These are phyloP conservation scores for Quercus alba DNA, from an alignment of 306 rosid species.

Conservation along the genomic window DNA sequence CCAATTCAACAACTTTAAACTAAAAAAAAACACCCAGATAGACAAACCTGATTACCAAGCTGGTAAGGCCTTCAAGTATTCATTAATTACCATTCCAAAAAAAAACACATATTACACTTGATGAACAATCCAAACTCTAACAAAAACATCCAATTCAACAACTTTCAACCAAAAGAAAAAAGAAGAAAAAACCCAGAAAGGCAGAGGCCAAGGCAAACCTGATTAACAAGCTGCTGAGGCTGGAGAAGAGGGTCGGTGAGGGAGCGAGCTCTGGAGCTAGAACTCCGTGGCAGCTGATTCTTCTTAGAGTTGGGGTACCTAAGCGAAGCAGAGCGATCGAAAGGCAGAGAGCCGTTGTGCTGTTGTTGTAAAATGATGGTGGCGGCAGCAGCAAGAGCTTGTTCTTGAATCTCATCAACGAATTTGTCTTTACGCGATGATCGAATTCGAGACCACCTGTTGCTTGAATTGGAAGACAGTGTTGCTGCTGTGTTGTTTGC, in stretches of 20 bases:
- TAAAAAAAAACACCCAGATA: neutral
- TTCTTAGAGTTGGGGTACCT: slow-evolving; percentile 74
- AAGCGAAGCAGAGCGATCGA: slow-evolving; percentile 81
- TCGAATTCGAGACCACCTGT: slow-evolving; percentile 53
- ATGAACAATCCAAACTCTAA: neutral
- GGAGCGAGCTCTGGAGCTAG: slow-evolving; percentile 84
- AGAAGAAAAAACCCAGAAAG: neutral
- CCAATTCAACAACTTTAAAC: neutral
- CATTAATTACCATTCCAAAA: too few relatives aligned
- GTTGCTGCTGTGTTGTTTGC: slow-evolving; percentile 24
- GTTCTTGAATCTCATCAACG: slow-evolving; percentile 65
- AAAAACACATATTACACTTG: neutral
- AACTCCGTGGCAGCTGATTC: slow-evolving; percentile 69
- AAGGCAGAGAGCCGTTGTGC: slow-evolving; percentile 41
- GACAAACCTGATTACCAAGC: slow-evolving; percentile 63
- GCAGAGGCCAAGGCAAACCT: slow-evolving; percentile 35
- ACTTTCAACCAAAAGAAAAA: neutral
- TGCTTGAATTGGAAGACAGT: slow-evolving; percentile 28
- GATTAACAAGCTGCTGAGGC: slow-evolving; percentile 84
- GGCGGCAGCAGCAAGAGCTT: slow-evolving; percentile 86
- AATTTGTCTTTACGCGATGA: slow-evolving; percentile 52
- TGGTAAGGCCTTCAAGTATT: slow-evolving; percentile 57
- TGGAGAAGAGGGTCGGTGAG: slow-evolving; percentile 86
- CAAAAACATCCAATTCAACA: neutral
- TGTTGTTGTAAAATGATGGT: slow-evolving; percentile 49